These are phyloP conservation scores for Mucor ambiguus DNA, from an alignment of 371 early-diverging fungal genomes.

Conservation along the genomic window DNA sequence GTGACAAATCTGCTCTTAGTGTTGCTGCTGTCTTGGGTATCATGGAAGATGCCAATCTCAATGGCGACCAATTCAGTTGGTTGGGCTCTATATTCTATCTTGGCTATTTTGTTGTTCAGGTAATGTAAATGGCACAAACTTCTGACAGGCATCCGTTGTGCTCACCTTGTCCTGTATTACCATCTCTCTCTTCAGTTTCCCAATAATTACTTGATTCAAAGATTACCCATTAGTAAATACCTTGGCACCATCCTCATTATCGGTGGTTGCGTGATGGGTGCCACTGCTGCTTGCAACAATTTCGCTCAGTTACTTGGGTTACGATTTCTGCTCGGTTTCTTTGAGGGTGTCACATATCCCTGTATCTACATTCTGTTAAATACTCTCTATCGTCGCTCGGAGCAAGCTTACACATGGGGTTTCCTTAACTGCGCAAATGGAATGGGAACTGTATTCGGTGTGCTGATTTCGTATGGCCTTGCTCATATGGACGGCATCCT, in stretches of 20 bases:
- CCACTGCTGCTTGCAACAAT: slow-evolving; percentile 25
- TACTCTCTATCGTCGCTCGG: slow-evolving; percentile 38
- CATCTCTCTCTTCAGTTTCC: slow-evolving; percentile 19
- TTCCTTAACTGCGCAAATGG: slow-evolving; percentile 26
- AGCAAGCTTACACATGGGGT: slow-evolving; percentile 33
- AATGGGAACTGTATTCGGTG: slow-evolving; percentile 31
- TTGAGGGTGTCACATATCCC: slow-evolving; percentile 39
- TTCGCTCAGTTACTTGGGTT: slow-evolving; percentile 33
- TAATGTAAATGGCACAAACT: slow-evolving; percentile 2
- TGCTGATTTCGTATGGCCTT: slow-evolving; percentile 32
- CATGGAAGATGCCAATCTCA: slow-evolving; percentile 25
- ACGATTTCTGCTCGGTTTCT: slow-evolving; percentile 37
- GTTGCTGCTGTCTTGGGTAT: slow-evolving; percentile 41
- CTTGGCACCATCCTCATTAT: slow-evolving; percentile 31
- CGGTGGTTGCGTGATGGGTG: slow-evolving; percentile 37
- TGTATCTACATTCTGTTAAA: slow-evolving; percentile 31
- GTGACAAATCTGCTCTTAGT: slow-evolving; percentile 43
- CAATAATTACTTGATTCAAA: slow-evolving; percentile 42
- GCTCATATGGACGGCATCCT: slow-evolving; percentile 22
- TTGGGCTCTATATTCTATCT: slow-evolving; percentile 40
- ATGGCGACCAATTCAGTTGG: slow-evolving; percentile 32
- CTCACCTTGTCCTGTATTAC: neutral
- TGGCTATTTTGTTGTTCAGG: slow-evolving; percentile 42
- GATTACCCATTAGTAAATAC: slow-evolving; percentile 32
- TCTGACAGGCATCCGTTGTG: neutral